Evolutionary conservation across 106 monocot genomes (phyloP).

Genomic region (Acanthochlamys bracteata): DNA sequence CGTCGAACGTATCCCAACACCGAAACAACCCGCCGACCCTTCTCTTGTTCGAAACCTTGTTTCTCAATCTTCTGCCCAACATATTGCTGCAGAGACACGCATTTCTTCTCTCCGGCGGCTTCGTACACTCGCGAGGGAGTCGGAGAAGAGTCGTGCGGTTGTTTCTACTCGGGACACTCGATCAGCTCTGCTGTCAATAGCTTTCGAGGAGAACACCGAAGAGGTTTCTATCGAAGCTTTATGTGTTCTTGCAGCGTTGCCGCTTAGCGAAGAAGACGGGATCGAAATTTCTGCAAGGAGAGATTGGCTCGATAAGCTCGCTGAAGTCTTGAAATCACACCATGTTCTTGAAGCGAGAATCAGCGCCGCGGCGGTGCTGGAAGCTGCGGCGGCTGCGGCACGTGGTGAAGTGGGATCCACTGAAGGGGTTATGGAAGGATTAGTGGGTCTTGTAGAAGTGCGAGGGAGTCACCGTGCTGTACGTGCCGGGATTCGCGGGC

Average conservation of each 20-base stretch:
- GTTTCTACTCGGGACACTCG: conserved; percentile 47
- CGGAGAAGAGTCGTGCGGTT: conserved; percentile 58
- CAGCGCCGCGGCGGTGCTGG: conserved; percentile 60
- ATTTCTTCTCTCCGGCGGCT: conserved; percentile 47
- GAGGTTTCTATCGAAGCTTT: conserved; percentile 44
- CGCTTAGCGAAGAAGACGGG: conserved; percentile 41
- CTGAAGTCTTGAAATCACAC: conserved; percentile 11
- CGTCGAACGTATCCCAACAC: conserved; percentile 91
- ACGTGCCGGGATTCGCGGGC: conserved; percentile 46
- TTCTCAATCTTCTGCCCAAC: conserved; percentile 24
- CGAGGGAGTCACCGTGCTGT: conserved; percentile 21
- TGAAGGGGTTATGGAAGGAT: conserved; percentile 44
- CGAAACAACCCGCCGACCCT: conserved; percentile 78
- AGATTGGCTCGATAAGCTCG: conserved; percentile 35
- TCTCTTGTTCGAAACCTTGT: conserved; percentile 40
- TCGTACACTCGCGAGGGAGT: conserved; percentile 54
- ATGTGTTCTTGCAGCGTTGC: conserved; percentile 32
- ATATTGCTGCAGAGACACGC: conserved; percentile 1
- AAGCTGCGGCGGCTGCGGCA: conserved; percentile 36
- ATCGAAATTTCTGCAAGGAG: conserved; percentile 20
- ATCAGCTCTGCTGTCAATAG: conserved; percentile 33
- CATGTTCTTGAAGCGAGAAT: conserved; percentile 35
- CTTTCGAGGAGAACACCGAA: conserved; percentile 28
- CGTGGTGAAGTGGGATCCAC: conserved; percentile 25
- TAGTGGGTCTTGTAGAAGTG: conserved; percentile 42